Evolutionary conservation across 768 basidiomycete species (phyloP).

Genomic region (Xerocomellus dryophilus): DNA sequence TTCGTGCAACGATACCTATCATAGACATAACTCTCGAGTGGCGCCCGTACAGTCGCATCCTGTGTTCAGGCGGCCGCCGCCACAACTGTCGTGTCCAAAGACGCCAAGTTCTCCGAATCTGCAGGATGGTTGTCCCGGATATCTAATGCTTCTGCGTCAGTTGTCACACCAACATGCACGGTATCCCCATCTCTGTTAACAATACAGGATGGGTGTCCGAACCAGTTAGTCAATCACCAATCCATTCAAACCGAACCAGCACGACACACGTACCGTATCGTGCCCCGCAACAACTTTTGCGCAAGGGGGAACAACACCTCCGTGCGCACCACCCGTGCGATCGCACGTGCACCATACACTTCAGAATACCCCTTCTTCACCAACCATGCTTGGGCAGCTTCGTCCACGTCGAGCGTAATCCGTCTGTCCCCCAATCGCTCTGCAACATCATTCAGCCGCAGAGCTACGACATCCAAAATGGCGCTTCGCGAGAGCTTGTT

Average conservation of each 20-base stretch:
- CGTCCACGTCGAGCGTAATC: slow-evolving; percentile 70
- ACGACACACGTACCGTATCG: slow-evolving; percentile 53
- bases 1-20: background rate
- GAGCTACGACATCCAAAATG: slow-evolving; percentile 73
- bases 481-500: slow-evolving; percentile 78
- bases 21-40: background rate
- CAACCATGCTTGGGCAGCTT: slow-evolving; percentile 62
- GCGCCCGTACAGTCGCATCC: background rate
- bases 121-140: slow-evolving; percentile 62
- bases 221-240: background rate
- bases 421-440: slow-evolving; percentile 58
- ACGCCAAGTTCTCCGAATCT: slow-evolving; percentile 32
- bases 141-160: slow-evolving; percentile 42
- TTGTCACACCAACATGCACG: slow-evolving; percentile 51
- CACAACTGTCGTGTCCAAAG: background rate
- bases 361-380: slow-evolving; percentile 78
- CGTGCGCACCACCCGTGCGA: slow-evolving; percentile 80
- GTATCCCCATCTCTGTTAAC: slow-evolving; percentile 56
- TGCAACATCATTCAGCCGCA: slow-evolving; percentile 74
- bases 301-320: slow-evolving; percentile 83
- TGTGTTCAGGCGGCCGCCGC: background rate
- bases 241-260: background rate
- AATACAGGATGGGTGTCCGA: background rate
- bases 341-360: slow-evolving; percentile 82
- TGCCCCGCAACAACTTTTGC: slow-evolving; percentile 73